Percentiles rank a stretch among this genome's conserved stretches.
phyloP scores from a whole-genome alignment of 345 rosid species.

The Chamaenerion angustifolium region DNA sequence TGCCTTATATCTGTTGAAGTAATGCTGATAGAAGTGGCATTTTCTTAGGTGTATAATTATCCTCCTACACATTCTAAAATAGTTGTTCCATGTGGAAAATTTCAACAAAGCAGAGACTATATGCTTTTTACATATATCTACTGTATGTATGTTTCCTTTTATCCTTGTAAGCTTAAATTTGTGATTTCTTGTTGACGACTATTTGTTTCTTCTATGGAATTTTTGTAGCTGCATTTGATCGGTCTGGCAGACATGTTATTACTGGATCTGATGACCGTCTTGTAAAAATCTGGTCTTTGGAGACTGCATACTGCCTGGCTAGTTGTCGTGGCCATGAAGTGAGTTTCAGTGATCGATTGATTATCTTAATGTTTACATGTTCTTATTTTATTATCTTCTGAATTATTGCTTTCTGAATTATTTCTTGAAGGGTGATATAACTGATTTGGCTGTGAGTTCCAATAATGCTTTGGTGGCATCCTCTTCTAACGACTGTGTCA shows the following conservation, averaged over 20 bases:
- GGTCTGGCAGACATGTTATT: constrained; percentile 85
- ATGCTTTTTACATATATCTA: not conserved
- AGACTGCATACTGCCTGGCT: constrained; percentile 96
- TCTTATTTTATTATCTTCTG: constrained; percentile 2
- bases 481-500: constrained; percentile 87
- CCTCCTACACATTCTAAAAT: too few species aligned
- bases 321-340: constrained; percentile 99
- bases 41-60: too few species aligned
- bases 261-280: constrained; percentile 99
- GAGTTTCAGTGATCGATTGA: constrained; percentile 20
- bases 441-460: constrained; percentile 97
- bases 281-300: constrained; percentile 99
- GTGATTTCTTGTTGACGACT: too few species aligned
- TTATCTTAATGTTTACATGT: not conserved
- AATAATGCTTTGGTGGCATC: constrained; percentile 90
- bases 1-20: too few species aligned
- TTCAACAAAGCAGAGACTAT: too few species aligned
- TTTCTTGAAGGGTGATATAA: constrained; percentile 74
- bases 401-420: constrained; percentile 6
- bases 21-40: too few species aligned
- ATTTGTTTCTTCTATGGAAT: constrained; percentile 6
- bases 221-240: constrained; percentile 82
- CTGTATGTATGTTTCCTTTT: too few species aligned
- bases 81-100: too few species aligned
- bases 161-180: too few species aligned